Evolutionary conservation across 75 land plant species (phyloP), one percentile per base, ranked within the genome.

Genomic region (Picea glauca): DNA sequence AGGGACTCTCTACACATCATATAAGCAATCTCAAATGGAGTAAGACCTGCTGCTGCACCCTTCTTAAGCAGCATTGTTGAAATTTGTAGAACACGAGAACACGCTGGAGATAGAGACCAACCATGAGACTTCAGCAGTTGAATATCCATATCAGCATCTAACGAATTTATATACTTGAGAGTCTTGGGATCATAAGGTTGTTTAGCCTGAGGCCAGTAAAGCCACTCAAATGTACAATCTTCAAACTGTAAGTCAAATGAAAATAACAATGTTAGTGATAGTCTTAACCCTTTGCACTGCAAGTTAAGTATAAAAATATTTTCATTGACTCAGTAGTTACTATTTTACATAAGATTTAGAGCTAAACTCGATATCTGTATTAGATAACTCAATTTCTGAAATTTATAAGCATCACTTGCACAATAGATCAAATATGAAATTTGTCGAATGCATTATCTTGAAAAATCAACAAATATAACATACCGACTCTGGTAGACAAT

Each of bases 211-310:
- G 90, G 89, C 98, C 98, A 95, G 76, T 89, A 91, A 11, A 93
- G 84, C 98, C 98, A 95, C 58, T 95, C 98, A 76, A 93, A 95
- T 43, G 98, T 95, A 50, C 93, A 91, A 84, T 95, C 98, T 75
- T 95, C 93, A 83, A 95, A 93, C 98, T 95, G 92, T 83, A 86
- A 18, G 6, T 15, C 5, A n/a, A 60, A 60, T 60, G 7, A 60
- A 60, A 20, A 50, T 11, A 9, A 9, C 56, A 50, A 50, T 50
- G 56, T 50, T 50, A 50, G 56, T 50, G 56, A 50, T 9, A 50
- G 1, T 50, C 12, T 50, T 46, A 46, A 50, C 56, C 56, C 56
- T 50, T 8, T 50, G 56, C 56, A 50, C 56, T 50, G 56, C 12
- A 50, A 50, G 56, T 11, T 50, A 9, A 50, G 56, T 9, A 13